A percentile compares a stretch with the other conserved stretches of the same genome.
These are phyloP conservation scores for Colletotrichum godetiae DNA, from an alignment of 2,329 filamentous ascomycete species.

Conservation along the genomic window DNA sequence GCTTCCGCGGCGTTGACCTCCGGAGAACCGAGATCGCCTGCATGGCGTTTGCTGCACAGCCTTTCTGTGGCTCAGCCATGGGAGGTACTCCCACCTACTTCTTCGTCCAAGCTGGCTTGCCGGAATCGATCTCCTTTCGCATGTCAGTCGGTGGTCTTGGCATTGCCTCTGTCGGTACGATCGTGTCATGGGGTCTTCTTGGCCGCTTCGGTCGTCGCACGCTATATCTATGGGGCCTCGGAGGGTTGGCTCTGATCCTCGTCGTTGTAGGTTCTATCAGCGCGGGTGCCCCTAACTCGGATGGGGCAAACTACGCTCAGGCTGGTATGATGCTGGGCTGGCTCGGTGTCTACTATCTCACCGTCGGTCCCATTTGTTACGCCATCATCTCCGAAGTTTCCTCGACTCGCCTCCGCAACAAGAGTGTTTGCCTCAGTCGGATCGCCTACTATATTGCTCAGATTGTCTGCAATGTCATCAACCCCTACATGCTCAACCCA, in stretches of 20 bases:
- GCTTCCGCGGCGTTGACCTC: constrained; percentile 55
- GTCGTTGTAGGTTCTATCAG: constrained; percentile 56
- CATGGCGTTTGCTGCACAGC: constrained; percentile 46
- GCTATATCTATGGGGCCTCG: constrained; percentile 54
- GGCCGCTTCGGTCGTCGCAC: constrained; percentile 53
- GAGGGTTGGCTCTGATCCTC: constrained; percentile 49
- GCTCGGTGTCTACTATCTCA: constrained; percentile 54
- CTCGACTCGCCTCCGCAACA: constrained; percentile 53
- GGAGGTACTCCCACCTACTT: constrained; percentile 47
- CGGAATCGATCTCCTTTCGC: constrained; percentile 40
- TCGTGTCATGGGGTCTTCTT: constrained; percentile 56
- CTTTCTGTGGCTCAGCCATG: constrained; percentile 44
- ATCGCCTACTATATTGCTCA: constrained; percentile 51
- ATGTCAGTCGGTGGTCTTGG: constrained; percentile 43
- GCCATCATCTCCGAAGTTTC: constrained; percentile 49
- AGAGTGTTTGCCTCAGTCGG: constrained; percentile 54
- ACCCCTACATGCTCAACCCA: constrained; percentile 49
- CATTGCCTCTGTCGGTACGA: constrained; percentile 50
- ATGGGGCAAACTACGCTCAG: constrained; percentile 50
- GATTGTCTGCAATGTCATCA: constrained; percentile 48
- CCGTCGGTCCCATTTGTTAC: constrained; percentile 56
- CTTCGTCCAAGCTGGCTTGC: constrained; percentile 46
- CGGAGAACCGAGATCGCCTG: constrained; percentile 51
- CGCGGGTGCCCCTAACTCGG: constrained; percentile 47
- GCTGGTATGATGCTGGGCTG: constrained; percentile 55